Evolutionary conservation across 1,284 basidiomycete species (phyloP).

Genomic region (Coniferiporia sulphurascens): DNA sequence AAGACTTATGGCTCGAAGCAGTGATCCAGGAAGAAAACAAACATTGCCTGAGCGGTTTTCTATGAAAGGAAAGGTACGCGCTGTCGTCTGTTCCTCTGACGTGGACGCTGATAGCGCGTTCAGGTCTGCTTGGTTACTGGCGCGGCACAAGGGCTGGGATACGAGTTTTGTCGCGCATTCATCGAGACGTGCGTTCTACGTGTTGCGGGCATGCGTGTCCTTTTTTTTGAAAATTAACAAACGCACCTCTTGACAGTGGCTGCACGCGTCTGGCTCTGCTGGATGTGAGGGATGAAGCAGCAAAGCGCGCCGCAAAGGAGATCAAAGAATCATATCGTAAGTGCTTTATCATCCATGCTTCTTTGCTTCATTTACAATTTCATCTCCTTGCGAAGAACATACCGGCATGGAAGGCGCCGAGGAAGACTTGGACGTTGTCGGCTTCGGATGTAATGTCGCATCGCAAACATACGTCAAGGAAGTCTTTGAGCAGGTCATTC

Average conservation of each 20-base stretch:
- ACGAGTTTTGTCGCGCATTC: constrained; percentile 87
- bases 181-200: constrained; percentile 64
- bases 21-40: not conserved
- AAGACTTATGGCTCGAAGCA: not conserved
- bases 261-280: constrained; percentile 80
- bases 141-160: constrained; percentile 84
- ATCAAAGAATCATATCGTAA: constrained; percentile 53
- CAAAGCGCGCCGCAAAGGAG: constrained; percentile 68
- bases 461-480: constrained; percentile 75
- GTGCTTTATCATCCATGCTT: constrained; percentile 18
- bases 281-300: constrained; percentile 77
- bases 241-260: constrained; percentile 43
- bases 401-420: constrained; percentile 36
- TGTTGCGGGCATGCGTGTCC: too few relatives aligned
- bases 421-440: constrained; percentile 67
- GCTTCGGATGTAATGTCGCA: constrained; percentile 85
- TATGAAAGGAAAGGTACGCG: not conserved
- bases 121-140: constrained; percentile 89
- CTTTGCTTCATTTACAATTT: not conserved
- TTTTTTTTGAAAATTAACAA: not conserved
- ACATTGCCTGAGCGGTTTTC: not conserved
- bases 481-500: constrained; percentile 62
- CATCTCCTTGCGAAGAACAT: constrained; percentile 31
- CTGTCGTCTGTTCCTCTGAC: not conserved
- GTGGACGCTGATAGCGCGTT: not conserved